Conservation (phyloP, 108 stramenopile genomes). For the Stephanodiscus triporus region DNA sequence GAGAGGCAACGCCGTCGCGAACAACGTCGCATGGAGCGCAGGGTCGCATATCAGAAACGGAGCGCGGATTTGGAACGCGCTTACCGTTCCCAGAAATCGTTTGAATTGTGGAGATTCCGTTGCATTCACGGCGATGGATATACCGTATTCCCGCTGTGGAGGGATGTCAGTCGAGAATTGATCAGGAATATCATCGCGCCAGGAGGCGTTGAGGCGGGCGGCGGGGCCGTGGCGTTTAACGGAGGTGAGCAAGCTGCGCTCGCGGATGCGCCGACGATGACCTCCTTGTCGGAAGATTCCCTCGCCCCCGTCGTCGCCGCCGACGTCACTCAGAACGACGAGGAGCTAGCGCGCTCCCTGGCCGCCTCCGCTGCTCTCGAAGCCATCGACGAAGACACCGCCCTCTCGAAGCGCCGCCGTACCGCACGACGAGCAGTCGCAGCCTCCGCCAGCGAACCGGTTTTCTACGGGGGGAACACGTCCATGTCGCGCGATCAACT, state of each 20-base stretch:
- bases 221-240: background rate
- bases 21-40: constrained; percentile 20
- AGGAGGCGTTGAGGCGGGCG: background rate
- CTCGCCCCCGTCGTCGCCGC: background rate
- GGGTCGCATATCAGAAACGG: constrained; percentile 35
- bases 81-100: constrained; percentile 36
- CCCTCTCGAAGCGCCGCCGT: constrained; percentile 40
- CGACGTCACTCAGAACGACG: constrained; percentile 26
- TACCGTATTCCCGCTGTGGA: constrained; percentile 44
- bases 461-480: constrained; percentile 79
- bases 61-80: constrained; percentile 40
- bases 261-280: background rate
- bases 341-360: constrained; percentile 35
- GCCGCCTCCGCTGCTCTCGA: constrained; percentile 9
- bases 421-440: constrained; percentile 34
- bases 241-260: background rate
- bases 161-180: constrained; percentile 19
- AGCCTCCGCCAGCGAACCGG: constrained; percentile 43
- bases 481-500: constrained; percentile 76
- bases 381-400: constrained; percentile 15
- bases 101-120: constrained; percentile 45
- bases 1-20: constrained; percentile 23
- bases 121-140: constrained; percentile 50
- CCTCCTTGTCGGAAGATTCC: background rate
- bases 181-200: constrained; percentile 21